Evolutionary conservation across 768 basidiomycete species (phyloP).

Genomic region (Mycena leptocephala): DNA sequence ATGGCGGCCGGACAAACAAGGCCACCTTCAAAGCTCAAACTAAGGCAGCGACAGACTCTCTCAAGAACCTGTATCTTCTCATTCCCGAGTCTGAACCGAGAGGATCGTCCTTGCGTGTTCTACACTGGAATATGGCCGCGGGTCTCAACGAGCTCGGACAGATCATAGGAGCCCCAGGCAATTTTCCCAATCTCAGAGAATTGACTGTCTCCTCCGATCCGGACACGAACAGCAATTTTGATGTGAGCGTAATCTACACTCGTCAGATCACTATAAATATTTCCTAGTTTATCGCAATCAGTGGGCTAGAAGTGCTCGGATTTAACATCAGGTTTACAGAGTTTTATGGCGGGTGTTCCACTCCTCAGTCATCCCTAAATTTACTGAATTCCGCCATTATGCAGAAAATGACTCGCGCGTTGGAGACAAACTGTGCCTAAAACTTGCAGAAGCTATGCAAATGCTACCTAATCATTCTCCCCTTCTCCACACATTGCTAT

Average conservation of each 20-base stretch:
- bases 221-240: not conserved
- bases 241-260: not conserved
- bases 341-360: not conserved
- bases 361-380: no score
- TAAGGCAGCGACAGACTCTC: not conserved
- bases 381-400: no score
- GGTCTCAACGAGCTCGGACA: not conserved
- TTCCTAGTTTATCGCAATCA: slow-evolving; percentile 4
- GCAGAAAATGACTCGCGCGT: not conserved
- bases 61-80: not conserved
- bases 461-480: slow-evolving; percentile 5
- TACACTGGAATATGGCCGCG: slow-evolving; percentile 9
- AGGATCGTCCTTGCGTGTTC: slow-evolving; percentile 1
- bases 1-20: not conserved
- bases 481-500: slow-evolving; percentile 6
- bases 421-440: not conserved
- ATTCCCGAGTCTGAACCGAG: not conserved
- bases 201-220: not conserved
- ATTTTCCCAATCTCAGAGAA: slow-evolving; percentile 20
- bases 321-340: not conserved
- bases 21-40: not conserved
- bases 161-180: not conserved
- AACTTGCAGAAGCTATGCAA: slow-evolving; percentile 9
- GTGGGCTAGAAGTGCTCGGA: not conserved
- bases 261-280: no score